These are phyloP conservation scores for Coffea eugenioides DNA, from an alignment of 257 asterid species.

Conservation along the genomic window DNA sequence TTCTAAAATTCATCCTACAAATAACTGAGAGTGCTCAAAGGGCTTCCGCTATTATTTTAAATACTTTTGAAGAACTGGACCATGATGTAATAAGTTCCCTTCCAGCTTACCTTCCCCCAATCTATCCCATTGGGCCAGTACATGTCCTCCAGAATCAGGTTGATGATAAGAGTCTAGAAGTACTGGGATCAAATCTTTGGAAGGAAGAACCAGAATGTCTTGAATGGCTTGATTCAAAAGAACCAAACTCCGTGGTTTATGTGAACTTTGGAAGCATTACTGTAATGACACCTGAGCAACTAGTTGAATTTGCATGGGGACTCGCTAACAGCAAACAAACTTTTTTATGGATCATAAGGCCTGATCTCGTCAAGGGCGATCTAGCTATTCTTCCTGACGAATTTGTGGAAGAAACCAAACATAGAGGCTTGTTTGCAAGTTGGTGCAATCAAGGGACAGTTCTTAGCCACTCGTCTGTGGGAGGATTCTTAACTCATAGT, in stretches of 20 bases:
- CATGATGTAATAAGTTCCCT: conserved; percentile 15
- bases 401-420: too few relatives aligned
- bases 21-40: neutral
- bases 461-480: too few relatives aligned
- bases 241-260: conserved; percentile 29
- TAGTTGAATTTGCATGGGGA: conserved; percentile 40
- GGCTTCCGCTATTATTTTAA: conserved; percentile 25
- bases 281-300: conserved; percentile 20
- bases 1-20: neutral
- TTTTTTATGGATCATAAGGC: conserved; percentile 34
- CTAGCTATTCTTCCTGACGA: neutral
- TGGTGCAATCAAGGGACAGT: too few relatives aligned
- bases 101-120: conserved; percentile 9
- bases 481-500: too few relatives aligned
- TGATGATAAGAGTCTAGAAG: neutral
- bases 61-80: conserved; percentile 27
- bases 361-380: conserved; percentile 29
- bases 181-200: conserved; percentile 32
- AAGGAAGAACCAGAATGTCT: conserved; percentile 33
- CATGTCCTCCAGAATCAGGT: conserved; percentile 17
- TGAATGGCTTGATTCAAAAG: conserved; percentile 28
- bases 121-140: conserved; percentile 32
- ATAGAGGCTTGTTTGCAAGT: too few relatives aligned
- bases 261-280: conserved; percentile 41
- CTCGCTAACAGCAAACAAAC: conserved; percentile 27